Base-by-base conservation (phyloP, 2,329 filamentous ascomycete genomes). In the Cladosporium oxysporum region DNA sequence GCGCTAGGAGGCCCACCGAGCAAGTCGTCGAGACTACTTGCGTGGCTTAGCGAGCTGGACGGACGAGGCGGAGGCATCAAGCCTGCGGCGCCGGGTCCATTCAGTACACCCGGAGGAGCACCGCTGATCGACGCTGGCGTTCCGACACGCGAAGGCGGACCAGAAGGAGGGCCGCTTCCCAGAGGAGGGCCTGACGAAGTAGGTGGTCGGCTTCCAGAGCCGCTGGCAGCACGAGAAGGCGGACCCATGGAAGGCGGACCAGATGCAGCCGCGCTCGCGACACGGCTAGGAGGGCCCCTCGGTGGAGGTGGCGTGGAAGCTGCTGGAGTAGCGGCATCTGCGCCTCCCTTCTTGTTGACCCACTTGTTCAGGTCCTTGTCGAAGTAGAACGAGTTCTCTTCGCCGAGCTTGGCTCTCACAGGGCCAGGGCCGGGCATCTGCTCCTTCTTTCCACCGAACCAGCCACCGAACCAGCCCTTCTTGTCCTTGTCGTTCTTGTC, bases 281-380 rank as follows among this genome's bases (percentile, higher is more conserved):
- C 81, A 70, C 84, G 76, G 66, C 80, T 81, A 68, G 80, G 83
- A 64, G 81, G 80, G 6, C 82, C 85, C 71, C 85, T 88, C 0
- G 93, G 93, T 1, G 95, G 93, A 1, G 94, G 91, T 0, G 93
- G 88, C 1, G 88, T 88, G 57, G 82, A 80, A n/a, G 81, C 79
- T 28, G 83, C 76, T 33, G 85, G 82, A 69, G 87, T 85, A 3
- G 85, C 81, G 29, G 84, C 81, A 10, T 90, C 89, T 8, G 87
- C 85, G 16, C 81, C 82, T 14, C 89, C 89, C 76, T 97, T 97
- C 83, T 97, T 97, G 82, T 99, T 98, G 76, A 99, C 85, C 96
- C 96, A 99, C 76, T 95, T 93, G 82, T 96, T 96, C 62, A 97
- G 85, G n/a, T 97, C 91, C 2, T 93, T 91, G 75, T 99, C 95